Conservation (phyloP, 2,329 filamentous ascomycete genomes). For the Xylariales sp. region DNA sequence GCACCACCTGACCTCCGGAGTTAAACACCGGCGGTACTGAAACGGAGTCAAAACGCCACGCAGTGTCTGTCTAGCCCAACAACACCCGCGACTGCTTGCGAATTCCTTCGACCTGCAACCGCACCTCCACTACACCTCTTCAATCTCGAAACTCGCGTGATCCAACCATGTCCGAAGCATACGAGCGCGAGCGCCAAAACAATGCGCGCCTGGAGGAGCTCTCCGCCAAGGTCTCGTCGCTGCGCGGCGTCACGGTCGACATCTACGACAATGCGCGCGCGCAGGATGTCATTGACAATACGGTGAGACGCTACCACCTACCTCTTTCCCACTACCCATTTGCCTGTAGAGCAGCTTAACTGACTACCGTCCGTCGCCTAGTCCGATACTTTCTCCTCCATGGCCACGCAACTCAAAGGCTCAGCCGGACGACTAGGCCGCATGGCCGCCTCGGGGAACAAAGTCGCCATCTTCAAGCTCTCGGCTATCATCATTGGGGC, state of each 20-base stretch:
- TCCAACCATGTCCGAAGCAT: slow-evolving; percentile 65
- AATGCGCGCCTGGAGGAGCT: slow-evolving; percentile 91
- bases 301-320: slow-evolving; percentile 48
- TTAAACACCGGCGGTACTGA: too few species aligned
- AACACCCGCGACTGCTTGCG: too few species aligned
- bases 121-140: too few species aligned
- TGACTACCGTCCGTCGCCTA: slow-evolving; percentile 28
- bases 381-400: slow-evolving; percentile 87
- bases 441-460: slow-evolving; percentile 90
- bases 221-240: slow-evolving; percentile 81
- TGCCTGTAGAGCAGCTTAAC: background rate
- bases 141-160: too few species aligned
- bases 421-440: slow-evolving; percentile 76
- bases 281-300: slow-evolving; percentile 83
- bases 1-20: too few species aligned
- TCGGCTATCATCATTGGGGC: slow-evolving; percentile 72
- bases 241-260: slow-evolving; percentile 91
- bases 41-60: too few species aligned
- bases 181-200: slow-evolving; percentile 84
- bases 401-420: slow-evolving; percentile 77
- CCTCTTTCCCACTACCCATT: background rate
- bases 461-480: slow-evolving; percentile 84
- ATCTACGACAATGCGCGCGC: slow-evolving; percentile 95
- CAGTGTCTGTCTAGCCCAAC: too few species aligned
- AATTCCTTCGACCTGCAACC: too few species aligned